phyloP scores from a whole-genome alignment of 805 yeast genomes.

The Kuraishia cidri region DNA sequence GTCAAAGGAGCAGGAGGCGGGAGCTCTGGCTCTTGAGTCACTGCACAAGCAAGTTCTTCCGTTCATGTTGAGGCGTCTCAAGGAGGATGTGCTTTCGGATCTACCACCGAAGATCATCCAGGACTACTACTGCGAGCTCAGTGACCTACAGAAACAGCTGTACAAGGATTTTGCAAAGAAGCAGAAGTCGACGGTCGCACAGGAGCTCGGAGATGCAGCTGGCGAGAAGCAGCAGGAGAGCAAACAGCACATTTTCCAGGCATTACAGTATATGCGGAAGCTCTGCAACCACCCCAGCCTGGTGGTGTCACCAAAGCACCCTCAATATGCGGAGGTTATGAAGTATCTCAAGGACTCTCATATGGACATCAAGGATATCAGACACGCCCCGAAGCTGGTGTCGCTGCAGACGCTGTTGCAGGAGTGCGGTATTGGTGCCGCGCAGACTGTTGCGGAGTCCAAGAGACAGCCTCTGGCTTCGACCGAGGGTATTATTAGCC shows the following conservation, averaged over 20 bases:
- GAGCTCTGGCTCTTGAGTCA: constrained; percentile 92
- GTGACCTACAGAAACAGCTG: constrained; percentile 79
- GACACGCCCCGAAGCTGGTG: constrained; percentile 82
- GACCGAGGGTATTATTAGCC: constrained; percentile 62
- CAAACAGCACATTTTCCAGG: constrained; percentile 94
- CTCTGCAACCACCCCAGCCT: constrained; percentile 94
- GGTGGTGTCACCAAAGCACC: constrained; percentile 76
- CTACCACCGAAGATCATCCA: constrained; percentile 97
- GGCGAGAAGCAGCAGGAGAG: constrained; percentile 26
- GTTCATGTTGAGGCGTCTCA: constrained; percentile 89
- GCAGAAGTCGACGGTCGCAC: constrained; percentile 65
- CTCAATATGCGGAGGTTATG: constrained; percentile 65
- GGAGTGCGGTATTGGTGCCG: constrained; percentile 87
- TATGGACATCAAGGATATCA: constrained; percentile 57
- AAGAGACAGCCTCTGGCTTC: constrained; percentile 18
- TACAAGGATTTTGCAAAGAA: constrained; percentile 85
- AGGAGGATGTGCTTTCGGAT: constrained; percentile 93
- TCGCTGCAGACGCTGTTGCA: constrained; percentile 73
- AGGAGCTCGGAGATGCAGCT: constrained; percentile 41
- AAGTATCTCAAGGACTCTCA: constrained; percentile 49
- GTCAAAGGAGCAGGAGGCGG: constrained; percentile 92
- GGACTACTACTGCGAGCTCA: constrained; percentile 94
- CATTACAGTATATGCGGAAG: constrained; percentile 93
- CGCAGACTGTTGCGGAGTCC: constrained; percentile 14
- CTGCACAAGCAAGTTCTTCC: constrained; percentile 95